Evolutionary conservation across 1,284 basidiomycete species (phyloP).

Genomic region (Tylopilus sp.): DNA sequence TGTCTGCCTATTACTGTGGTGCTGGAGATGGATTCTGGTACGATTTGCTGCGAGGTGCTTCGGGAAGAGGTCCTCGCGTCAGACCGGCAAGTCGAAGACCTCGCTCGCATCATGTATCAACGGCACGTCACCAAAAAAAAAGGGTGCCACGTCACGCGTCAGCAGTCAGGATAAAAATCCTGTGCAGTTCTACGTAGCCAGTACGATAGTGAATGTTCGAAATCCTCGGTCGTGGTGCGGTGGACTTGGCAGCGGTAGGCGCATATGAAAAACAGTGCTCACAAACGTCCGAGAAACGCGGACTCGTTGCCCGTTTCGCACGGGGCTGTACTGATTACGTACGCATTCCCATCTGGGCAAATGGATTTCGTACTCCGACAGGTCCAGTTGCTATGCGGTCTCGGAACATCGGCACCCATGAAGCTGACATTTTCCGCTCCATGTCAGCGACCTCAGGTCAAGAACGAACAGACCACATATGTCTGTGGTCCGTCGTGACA

Average conservation of each 20-base stretch:
- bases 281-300: neutral
- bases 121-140: conserved; percentile 25
- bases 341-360: conserved; percentile 14
- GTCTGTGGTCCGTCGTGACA: conserved; percentile 30
- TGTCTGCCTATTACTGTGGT: conserved; percentile 9
- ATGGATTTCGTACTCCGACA: conserved; percentile 18
- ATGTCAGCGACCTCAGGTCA: conserved; percentile 31
- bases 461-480: conserved; percentile 27
- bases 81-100: conserved; percentile 16
- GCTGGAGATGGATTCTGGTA: conserved; percentile 6
- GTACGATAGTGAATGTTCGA: neutral
- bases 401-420: conserved; percentile 22
- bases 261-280: neutral
- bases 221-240: neutral
- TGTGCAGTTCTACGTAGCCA: conserved; percentile 2
- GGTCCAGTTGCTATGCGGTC: conserved; percentile 32
- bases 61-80: too few species aligned
- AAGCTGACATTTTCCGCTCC: conserved; percentile 26
- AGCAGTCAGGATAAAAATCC: neutral
- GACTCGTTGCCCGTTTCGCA: neutral
- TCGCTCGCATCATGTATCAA: conserved; percentile 21
- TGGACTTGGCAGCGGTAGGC: too few species aligned
- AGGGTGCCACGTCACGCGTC: conserved; percentile 16
- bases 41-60: too few species aligned
- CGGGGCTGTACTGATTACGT: conserved; percentile 6